Base-by-base conservation (phyloP, 768 basidiomycete species). In the Rhodotorula taiwanensis region DNA sequence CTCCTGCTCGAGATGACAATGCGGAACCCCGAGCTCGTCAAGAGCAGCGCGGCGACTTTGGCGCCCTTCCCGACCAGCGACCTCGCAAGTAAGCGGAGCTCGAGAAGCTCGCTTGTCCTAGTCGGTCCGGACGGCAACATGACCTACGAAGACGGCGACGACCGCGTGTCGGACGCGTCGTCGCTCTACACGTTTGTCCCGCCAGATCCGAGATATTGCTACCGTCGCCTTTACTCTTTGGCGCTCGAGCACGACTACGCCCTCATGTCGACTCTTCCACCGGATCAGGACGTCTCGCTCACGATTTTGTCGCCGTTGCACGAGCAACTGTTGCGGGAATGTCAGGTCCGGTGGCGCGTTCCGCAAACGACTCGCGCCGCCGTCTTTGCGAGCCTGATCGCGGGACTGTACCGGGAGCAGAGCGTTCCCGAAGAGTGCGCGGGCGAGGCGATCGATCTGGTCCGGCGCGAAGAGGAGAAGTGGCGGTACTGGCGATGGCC, bases 201-300 rank as follows among this genome's bases (percentile, higher is more conserved):
- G 5, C 84, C 89, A 21, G 88, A 88, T 73, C 88, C 93, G 11
- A 84, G 83, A 76, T 84, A 83, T 71, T 89, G 82, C 75, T 99
- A 94, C 79, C 84, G 84, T 67, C 83, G 88, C 16, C 80, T 98
- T 21, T 81, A 95, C 33, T 85, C 89, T 74, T 79, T 82, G 58
- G 91, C 91, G 73, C 82, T 99, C 50, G 80, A 85, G 30, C 81
- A 82, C 31, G 95, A 99, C 74, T 79, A 98, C 61, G 89, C 90
- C 72, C 82, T 85, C 42, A 90, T 99, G 88, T 80, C 87, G 52
- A 86, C 86, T 50, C 86, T 97, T n/a, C 87, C 89, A 8, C 87
- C 88, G 60, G 87, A 89, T 70, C 89, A 97, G 69, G 92, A 98
- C 77, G 94, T 99, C 21, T 89, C 92, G 0, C 78, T 98, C 42